A percentile compares a stretch with the other conserved stretches of the same genome.
Evolutionary conservation across 225 moss, liverwort and hornwort genomes (phyloP).

Genomic region (Bryoerythrophyllum caledonicum): DNA sequence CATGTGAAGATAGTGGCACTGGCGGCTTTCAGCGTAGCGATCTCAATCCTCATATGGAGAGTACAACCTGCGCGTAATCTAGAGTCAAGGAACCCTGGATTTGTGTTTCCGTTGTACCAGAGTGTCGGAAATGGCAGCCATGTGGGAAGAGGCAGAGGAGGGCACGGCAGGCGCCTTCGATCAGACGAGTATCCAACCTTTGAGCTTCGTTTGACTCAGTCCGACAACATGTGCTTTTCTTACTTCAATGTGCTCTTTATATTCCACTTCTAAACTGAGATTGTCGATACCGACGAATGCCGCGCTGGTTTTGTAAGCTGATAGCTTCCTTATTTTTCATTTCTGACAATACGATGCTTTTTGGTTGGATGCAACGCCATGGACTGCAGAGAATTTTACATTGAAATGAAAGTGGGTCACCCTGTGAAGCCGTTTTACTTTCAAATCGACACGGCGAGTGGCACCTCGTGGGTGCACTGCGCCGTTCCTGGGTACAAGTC

Average conservation of each 20-base stretch:
- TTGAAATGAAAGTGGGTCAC: constrained; percentile 17
- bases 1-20: neutral
- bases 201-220: constrained; percentile 3
- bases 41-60: constrained; percentile 28
- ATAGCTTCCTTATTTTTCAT: neutral
- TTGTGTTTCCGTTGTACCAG: constrained; percentile 33
- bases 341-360: neutral
- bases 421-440: constrained; percentile 12
- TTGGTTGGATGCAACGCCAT: neutral
- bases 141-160: neutral
- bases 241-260: constrained; percentile 7
- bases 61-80: neutral
- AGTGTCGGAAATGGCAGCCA: neutral
- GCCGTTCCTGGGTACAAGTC: neutral
- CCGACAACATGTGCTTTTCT: constrained; percentile 19
- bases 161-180: constrained; percentile 6
- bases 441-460: constrained; percentile 8
- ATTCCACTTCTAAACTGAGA: too few species aligned
- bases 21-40: constrained; percentile 25
- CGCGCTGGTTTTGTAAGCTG: neutral
- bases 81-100: neutral
- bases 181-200: neutral
- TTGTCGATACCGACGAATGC: neutral
- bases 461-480: constrained; percentile 8
- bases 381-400: neutral